Percentiles rank a stretch among this genome's conserved stretches.
Conservation (phyloP, 805 yeast genomes). For the Naumovozyma dairenensis region DNA sequence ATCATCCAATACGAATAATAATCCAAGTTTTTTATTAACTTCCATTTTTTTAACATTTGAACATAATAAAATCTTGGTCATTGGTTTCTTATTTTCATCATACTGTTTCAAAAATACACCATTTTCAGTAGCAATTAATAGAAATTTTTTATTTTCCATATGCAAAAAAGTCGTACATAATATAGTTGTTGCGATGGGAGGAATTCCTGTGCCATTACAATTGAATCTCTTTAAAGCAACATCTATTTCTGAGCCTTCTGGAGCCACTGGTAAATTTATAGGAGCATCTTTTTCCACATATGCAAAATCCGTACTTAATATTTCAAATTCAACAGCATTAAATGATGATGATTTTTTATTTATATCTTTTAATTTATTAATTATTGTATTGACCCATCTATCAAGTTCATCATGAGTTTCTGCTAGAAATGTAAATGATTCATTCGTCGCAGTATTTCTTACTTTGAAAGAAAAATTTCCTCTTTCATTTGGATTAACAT, state of each 20-base stretch:
- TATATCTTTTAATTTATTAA: slow-evolving; percentile 38
- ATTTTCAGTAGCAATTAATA: slow-evolving; percentile 48
- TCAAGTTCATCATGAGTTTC: slow-evolving; percentile 41
- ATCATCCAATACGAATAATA: slow-evolving; percentile 50
- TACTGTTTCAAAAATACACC: slow-evolving; percentile 48
- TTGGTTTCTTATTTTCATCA: slow-evolving; percentile 5
- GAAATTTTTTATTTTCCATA: slow-evolving; percentile 36
- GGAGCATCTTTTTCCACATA: slow-evolving; percentile 48
- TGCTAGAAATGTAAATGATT: slow-evolving; percentile 43
- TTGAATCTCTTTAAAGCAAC: slow-evolving; percentile 23
- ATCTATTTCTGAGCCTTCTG: slow-evolving; percentile 44
- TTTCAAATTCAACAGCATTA: slow-evolving; percentile 46
- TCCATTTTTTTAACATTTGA: slow-evolving; percentile 47
- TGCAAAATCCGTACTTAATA: slow-evolving; percentile 53
- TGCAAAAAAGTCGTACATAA: slow-evolving; percentile 38
- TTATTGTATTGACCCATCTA: slow-evolving; percentile 47
- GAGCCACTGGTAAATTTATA: slow-evolving; percentile 42
- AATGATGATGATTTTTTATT: slow-evolving; percentile 26
- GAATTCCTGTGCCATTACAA: not conserved
- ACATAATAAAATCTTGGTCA: slow-evolving; percentile 26
- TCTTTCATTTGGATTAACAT: slow-evolving; percentile 7
- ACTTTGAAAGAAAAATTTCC: slow-evolving; percentile 35
- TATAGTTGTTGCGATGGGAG: slow-evolving; percentile 28
- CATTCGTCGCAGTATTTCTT: slow-evolving; percentile 47
- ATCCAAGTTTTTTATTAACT: slow-evolving; percentile 37